These are phyloP conservation scores for Xerocomus potaroensis DNA, from an alignment of 768 basidiomycete genomes.

Conservation along the genomic window DNA sequence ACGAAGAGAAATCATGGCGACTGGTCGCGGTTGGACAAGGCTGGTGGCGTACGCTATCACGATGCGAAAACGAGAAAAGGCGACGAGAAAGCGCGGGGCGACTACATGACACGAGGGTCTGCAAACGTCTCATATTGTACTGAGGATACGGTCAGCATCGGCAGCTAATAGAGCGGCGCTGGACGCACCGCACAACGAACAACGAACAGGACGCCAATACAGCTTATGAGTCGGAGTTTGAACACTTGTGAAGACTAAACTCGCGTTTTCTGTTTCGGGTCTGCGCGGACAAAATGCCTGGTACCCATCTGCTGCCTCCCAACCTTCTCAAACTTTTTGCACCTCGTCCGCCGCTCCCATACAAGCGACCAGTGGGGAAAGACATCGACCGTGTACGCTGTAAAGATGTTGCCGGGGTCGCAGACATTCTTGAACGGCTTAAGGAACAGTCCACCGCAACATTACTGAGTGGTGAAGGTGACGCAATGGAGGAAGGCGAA, in stretches of 20 bases:
- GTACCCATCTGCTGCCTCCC: constrained; percentile 88
- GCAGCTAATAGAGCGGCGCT: neutral
- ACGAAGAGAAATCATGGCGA: constrained; percentile 42
- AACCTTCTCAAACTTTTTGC: constrained; percentile 97
- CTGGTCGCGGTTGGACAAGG: constrained; percentile 3
- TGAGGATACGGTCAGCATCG: neutral
- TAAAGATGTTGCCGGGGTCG: constrained; percentile 79
- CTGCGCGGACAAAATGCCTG: constrained; percentile 39
- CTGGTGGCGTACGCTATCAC: neutral
- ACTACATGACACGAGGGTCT: constrained; percentile 9
- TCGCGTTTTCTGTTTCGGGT: constrained; percentile 7
- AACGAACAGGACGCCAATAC: no score
- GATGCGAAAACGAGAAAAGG: constrained; percentile 5
- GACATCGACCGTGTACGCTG: constrained; percentile 70
- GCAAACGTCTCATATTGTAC: constrained; percentile 17
- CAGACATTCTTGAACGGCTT: constrained; percentile 62
- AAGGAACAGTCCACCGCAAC: constrained; percentile 73
- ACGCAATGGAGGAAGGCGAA: constrained; percentile 80
- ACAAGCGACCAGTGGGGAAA: constrained; percentile 76
- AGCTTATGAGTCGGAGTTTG: constrained; percentile 27
- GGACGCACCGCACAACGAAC: constrained; percentile 8
- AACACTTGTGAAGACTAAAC: constrained; percentile 14
- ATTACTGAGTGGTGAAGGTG: constrained; percentile 55
- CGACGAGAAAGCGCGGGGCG: constrained; percentile 10
- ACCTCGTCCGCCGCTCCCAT: constrained; percentile 86